phyloP scores from a whole-genome alignment of 768 basidiomycete genomes.

The Tricholoma matsutake region DNA sequence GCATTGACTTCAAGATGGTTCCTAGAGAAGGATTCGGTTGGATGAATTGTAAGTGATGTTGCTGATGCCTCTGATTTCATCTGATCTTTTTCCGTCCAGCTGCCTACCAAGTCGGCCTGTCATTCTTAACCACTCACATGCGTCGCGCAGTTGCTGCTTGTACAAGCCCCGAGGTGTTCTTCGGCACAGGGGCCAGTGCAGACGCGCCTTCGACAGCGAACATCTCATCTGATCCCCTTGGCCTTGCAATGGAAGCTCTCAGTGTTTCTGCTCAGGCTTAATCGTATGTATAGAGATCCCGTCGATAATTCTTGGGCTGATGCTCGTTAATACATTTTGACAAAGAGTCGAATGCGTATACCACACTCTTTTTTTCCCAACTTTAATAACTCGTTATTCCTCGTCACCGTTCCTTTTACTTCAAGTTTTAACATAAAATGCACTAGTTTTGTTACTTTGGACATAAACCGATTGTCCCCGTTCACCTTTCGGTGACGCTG shows the following conservation, averaged over 20 bases:
- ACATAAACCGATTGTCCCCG: no score
- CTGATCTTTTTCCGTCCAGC: slow-evolving; percentile 41
- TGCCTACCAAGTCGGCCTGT: slow-evolving; percentile 94
- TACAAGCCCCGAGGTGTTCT: slow-evolving; percentile 90
- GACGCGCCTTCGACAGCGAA: slow-evolving; percentile 37
- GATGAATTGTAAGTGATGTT: slow-evolving; percentile 78
- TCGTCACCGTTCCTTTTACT: not conserved
- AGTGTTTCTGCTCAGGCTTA: slow-evolving; percentile 16
- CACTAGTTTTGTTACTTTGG: no score
- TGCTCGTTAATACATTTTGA: not conserved
- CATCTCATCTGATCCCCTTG: slow-evolving; percentile 52
- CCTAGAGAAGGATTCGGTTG: slow-evolving; percentile 98
- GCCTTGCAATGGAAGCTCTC: slow-evolving; percentile 61
- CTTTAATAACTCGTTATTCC: not conserved
- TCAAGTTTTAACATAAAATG: not conserved
- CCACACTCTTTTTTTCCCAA: not conserved
- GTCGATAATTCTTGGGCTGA: not conserved
- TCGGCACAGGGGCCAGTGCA: slow-evolving; percentile 47
- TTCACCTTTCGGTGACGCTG: no score
- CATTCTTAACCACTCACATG: slow-evolving; percentile 92
- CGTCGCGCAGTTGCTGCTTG: slow-evolving; percentile 93
- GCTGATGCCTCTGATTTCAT: slow-evolving; percentile 1
- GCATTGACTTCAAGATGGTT: slow-evolving; percentile 96
- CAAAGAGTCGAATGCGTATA: not conserved
- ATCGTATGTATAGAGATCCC: not conserved